Conservation (phyloP, 371 early-diverging fungal species). For the Circinella minor region DNA sequence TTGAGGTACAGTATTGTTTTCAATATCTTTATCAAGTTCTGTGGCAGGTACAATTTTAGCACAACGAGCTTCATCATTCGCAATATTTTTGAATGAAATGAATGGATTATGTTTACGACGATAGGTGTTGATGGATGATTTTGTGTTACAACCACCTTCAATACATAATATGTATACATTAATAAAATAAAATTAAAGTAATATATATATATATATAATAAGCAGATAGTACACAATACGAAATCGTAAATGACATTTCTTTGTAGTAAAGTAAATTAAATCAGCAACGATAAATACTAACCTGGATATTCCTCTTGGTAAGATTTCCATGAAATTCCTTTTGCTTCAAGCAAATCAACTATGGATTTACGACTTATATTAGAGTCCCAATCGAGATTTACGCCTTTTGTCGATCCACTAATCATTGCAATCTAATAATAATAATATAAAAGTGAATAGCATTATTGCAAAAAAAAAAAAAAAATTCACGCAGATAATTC, state of each 20-base stretch:
- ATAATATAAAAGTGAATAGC: too few relatives aligned
- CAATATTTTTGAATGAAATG: slow-evolving; percentile 54
- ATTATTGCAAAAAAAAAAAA: too few relatives aligned
- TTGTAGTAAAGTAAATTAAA: too few relatives aligned
- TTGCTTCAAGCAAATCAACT: slow-evolving; percentile 65
- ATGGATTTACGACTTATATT: slow-evolving; percentile 40
- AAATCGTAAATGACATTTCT: too few relatives aligned
- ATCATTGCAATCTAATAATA: slow-evolving; percentile 28
- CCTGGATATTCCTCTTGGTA: slow-evolving; percentile 60
- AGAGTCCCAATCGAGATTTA: slow-evolving; percentile 28
- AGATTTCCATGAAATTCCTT: slow-evolving; percentile 62
- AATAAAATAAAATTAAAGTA: background rate
- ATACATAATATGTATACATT: background rate
- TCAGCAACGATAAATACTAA: background rate
- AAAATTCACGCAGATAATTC: too few relatives aligned
- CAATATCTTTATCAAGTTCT: slow-evolving; percentile 53
- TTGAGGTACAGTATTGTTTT: slow-evolving; percentile 46
- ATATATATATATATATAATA: too few relatives aligned
- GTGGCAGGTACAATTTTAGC: slow-evolving; percentile 51
- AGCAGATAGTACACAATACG: too few relatives aligned
- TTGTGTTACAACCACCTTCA: slow-evolving; percentile 31
- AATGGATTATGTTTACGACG: slow-evolving; percentile 68
- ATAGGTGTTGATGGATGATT: slow-evolving; percentile 30
- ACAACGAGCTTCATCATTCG: slow-evolving; percentile 51
- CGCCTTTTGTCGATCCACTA: slow-evolving; percentile 43